Evolutionary conservation across 306 rosid genomes (phyloP).

Genomic region (Fragaria vesca): DNA sequence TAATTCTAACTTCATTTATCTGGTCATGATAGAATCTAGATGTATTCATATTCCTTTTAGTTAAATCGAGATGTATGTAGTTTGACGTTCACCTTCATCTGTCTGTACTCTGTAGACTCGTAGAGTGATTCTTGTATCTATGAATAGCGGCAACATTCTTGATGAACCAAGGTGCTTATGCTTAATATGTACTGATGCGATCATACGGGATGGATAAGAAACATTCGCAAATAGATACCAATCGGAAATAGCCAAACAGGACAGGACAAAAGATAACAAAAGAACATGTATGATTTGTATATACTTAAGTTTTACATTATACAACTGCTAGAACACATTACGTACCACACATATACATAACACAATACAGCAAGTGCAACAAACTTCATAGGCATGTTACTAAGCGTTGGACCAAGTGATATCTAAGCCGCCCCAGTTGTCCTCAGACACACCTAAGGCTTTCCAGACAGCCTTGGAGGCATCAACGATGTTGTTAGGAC

Average conservation of each 20-base stretch:
- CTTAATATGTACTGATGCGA: neutral
- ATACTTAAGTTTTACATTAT: neutral
- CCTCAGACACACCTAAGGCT: constrained; percentile 28
- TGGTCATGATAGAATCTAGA: constrained; percentile 33
- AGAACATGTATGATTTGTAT: neutral
- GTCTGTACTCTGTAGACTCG: neutral
- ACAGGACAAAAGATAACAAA: neutral
- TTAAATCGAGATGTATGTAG: constrained; percentile 31
- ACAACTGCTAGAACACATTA: neutral
- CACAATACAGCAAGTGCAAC: neutral
- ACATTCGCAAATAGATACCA: neutral
- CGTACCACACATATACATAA: neutral
- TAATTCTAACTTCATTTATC: constrained; percentile 40
- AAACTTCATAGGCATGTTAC: neutral
- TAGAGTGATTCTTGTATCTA: neutral
- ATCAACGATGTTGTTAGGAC: constrained; percentile 52
- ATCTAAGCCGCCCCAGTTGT: constrained; percentile 25
- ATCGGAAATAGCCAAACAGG: neutral
- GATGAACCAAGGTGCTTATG: neutral
- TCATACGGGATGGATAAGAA: neutral
- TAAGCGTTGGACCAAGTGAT: constrained; percentile 28
- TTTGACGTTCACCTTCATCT: constrained; percentile 27
- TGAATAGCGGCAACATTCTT: neutral
- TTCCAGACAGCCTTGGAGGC: constrained; percentile 39
- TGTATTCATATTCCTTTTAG: constrained; percentile 54